Percentiles rank a stretch among this genome's conserved stretches.
Evolutionary conservation across 176 grass and related monocot genomes (phyloP).

Genomic region (Typha latifolia): DNA sequence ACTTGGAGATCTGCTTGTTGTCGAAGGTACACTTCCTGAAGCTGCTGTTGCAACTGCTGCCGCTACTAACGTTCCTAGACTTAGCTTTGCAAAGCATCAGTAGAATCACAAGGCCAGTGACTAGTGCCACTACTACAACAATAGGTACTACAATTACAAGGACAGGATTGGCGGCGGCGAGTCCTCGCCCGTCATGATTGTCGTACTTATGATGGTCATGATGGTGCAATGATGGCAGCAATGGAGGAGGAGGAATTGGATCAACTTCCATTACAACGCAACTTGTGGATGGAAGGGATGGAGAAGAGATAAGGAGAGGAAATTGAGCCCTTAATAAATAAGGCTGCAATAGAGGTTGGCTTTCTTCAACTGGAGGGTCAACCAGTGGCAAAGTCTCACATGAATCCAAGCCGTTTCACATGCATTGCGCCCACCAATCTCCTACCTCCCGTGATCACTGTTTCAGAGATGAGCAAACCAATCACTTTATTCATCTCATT

Average conservation of each 20-base stretch:
- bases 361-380: constrained; percentile 7
- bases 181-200: no score
- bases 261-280: constrained; percentile 5
- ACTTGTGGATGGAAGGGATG: neutral
- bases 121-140: constrained; percentile 12
- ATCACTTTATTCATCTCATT: constrained; percentile 1
- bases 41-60: constrained; percentile 17
- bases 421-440: constrained; percentile 27
- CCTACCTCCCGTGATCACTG: constrained; percentile 17
- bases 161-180: constrained; percentile 17
- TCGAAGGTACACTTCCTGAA: constrained; percentile 27
- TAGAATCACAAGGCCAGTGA: constrained; percentile 12
- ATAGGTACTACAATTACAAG: constrained; percentile 25
- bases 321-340: neutral
- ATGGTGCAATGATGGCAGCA: neutral
- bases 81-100: constrained; percentile 24
- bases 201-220: neutral
- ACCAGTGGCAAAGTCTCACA: constrained; percentile 16
- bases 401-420: constrained; percentile 34
- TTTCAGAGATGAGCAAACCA: constrained; percentile 2
- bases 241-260: constrained; percentile 14
- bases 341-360: no score
- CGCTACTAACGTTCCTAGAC: constrained; percentile 16
- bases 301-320: neutral
- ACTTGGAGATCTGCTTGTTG: constrained; percentile 8